A percentile compares a stretch with the other conserved stretches of the same genome.
phyloP scores from a whole-genome alignment of 805 yeast genomes.

The Soucietia sequanensis region DNA sequence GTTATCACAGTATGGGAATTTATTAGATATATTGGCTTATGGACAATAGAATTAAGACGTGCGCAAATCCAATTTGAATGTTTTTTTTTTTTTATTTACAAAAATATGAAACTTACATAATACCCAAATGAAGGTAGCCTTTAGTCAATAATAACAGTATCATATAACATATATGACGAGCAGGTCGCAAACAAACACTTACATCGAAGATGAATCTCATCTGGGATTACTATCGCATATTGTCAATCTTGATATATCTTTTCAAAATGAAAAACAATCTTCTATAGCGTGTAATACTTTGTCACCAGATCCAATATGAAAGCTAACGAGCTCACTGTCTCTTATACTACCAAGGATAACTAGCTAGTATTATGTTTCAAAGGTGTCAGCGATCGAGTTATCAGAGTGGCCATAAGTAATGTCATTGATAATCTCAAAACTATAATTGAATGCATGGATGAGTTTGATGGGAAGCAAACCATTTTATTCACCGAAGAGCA shows the following conservation, averaged over 20 bases:
- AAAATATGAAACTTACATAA: no score
- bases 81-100: no score
- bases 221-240: no score
- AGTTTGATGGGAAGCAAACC: conserved; percentile 47
- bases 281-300: conserved; percentile 59
- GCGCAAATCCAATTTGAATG: no score
- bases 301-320: conserved; percentile 78
- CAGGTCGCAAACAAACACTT: neutral
- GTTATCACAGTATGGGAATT: no score
- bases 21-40: no score
- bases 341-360: conserved; percentile 34
- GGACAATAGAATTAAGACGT: no score
- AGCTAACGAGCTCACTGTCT: conserved; percentile 59
- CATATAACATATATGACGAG: no score
- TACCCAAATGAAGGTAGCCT: no score
- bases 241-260: conserved; percentile 56
- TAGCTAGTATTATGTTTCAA: conserved; percentile 48
- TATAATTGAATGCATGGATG: conserved; percentile 76
- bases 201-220: no score
- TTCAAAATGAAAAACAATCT: conserved; percentile 58
- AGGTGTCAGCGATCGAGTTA: conserved; percentile 68
- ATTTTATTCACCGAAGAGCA: conserved; percentile 12
- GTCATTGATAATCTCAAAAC: conserved; percentile 75
- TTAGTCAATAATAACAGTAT: no score
- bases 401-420: conserved; percentile 83